These are phyloP conservation scores for Diplocarpon mali DNA, from an alignment of 2,329 filamentous ascomycete species.

Conservation along the genomic window DNA sequence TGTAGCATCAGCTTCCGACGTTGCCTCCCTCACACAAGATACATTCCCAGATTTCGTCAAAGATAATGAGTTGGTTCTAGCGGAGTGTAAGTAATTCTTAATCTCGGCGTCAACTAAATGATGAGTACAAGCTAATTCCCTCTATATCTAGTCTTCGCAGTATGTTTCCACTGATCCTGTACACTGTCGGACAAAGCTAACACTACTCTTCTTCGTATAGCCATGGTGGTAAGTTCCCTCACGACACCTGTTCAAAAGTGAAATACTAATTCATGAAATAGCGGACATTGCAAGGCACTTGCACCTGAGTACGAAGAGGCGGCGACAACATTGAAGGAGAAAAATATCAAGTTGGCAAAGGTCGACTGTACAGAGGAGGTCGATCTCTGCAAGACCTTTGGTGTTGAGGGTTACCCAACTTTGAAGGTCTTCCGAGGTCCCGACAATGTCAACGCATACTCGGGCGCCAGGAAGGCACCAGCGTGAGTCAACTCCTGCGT, in stretches of 20 bases:
- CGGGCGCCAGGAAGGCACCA: constrained; percentile 79
- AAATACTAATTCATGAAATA: constrained; percentile 22
- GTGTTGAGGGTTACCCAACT: constrained; percentile 95
- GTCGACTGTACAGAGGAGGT: constrained; percentile 91
- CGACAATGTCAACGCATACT: constrained; percentile 73
- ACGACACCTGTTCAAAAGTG: constrained; percentile 12
- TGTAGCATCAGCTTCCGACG: constrained; percentile 64
- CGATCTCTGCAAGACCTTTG: constrained; percentile 80
- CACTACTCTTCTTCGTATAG: constrained; percentile 16
- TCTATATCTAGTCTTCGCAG: constrained; percentile 63
- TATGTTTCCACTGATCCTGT: constrained; percentile 53
- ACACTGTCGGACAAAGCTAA: constrained; percentile 20
- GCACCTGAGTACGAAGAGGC: constrained; percentile 86
- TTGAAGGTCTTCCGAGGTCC: constrained; percentile 95
- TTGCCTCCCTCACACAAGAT: constrained; percentile 73
- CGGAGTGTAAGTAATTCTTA: constrained; percentile 63
- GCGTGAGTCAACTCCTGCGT: constrained; percentile 37
- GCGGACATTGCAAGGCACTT: constrained; percentile 94
- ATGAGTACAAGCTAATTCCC: constrained; percentile 13
- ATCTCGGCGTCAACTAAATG: constrained; percentile 2
- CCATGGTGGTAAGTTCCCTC: constrained; percentile 28
- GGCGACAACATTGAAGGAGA: constrained; percentile 74
- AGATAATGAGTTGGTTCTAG: constrained; percentile 77
- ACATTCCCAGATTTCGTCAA: constrained; percentile 81
- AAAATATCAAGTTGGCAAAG: constrained; percentile 77